Percentiles rank a stretch among this genome's conserved stretches.
phyloP scores from a whole-genome alignment of 1,139 yeast species.

The Trichomonascaceae sp. region DNA sequence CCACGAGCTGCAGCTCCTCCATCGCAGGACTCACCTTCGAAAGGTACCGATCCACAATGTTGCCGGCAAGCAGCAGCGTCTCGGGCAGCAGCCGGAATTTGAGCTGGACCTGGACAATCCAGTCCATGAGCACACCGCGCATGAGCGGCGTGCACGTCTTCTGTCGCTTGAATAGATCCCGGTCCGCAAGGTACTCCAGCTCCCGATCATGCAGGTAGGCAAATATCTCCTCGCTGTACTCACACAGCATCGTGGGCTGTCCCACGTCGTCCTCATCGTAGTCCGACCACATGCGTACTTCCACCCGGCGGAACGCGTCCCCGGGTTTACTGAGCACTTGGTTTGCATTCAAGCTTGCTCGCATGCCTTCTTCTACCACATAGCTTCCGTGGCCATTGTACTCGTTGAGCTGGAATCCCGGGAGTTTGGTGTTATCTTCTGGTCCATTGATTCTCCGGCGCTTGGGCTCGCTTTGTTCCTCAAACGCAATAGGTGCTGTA shows the following conservation, averaged over 20 bases:
- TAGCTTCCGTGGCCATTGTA: too few relatives aligned
- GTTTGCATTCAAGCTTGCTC: too few relatives aligned
- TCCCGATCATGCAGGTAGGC: conserved; percentile 68
- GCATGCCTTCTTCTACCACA: too few relatives aligned
- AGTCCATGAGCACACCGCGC: conserved; percentile 84
- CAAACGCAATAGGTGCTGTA: too few relatives aligned
- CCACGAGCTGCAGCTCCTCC: conserved; percentile 76
- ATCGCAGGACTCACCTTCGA: conserved; percentile 68
- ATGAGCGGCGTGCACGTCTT: conserved; percentile 46
- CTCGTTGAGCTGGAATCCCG: too few relatives aligned
- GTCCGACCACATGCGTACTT: conserved; percentile 56
- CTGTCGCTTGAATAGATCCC: conserved; percentile 63
- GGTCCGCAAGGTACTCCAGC: conserved; percentile 61
- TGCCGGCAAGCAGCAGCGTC: conserved; percentile 76
- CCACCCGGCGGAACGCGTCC: too few relatives aligned
- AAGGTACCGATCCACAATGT: conserved; percentile 84
- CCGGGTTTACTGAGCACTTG: too few relatives aligned
- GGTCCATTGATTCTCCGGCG: too few relatives aligned
- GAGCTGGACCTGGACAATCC: conserved; percentile 88
- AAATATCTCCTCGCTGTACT: conserved; percentile 80
- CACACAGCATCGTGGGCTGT: conserved; percentile 93
- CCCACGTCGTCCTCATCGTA: conserved; percentile 81
- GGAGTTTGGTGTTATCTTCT: too few relatives aligned
- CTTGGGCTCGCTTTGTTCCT: too few relatives aligned
- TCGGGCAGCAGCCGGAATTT: conserved; percentile 83